A percentile compares a stretch with the other conserved stretches of the same genome.
These are phyloP conservation scores for Puccinia horiana DNA, from an alignment of 1,284 basidiomycete species.

Conservation along the genomic window DNA sequence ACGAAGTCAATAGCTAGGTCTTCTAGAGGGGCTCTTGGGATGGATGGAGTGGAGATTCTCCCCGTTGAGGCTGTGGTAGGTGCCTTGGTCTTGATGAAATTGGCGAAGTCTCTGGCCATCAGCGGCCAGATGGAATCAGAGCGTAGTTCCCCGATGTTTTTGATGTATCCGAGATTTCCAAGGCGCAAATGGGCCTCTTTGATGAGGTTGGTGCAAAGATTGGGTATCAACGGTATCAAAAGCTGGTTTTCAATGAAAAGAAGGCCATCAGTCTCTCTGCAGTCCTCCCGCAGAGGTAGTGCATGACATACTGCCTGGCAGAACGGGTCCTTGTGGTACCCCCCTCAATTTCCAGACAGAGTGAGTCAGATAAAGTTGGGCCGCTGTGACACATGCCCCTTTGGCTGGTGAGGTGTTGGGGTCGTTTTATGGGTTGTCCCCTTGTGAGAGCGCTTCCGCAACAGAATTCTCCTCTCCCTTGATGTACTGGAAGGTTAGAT, in stretches of 20 bases:
- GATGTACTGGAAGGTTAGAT: slow-evolving; percentile 56
- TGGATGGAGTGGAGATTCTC: slow-evolving; percentile 23
- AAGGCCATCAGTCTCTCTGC: no score
- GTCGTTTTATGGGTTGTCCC: not conserved
- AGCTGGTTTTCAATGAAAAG: slow-evolving; percentile 57
- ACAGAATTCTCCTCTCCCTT: slow-evolving; percentile 59
- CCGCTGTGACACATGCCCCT: not conserved
- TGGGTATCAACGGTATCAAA: slow-evolving; percentile 55
- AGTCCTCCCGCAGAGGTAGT: slow-evolving; percentile 58
- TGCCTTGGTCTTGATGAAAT: slow-evolving; percentile 8
- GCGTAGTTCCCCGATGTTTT: slow-evolving; percentile 57
- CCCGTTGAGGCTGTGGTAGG: slow-evolving; percentile 19
- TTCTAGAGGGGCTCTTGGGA: slow-evolving; percentile 20
- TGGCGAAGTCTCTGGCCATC: slow-evolving; percentile 55
- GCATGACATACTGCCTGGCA: slow-evolving; percentile 53
- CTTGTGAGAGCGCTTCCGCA: slow-evolving; percentile 59
- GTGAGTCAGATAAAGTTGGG: slow-evolving; percentile 36
- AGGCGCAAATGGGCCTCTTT: slow-evolving; percentile 59
- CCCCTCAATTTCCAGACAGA: slow-evolving; percentile 53
- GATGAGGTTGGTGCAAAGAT: slow-evolving; percentile 54
- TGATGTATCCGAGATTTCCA: slow-evolving; percentile 60
- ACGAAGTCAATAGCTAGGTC: slow-evolving; percentile 11
- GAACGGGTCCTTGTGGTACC: no score
- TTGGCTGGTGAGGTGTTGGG: not conserved
- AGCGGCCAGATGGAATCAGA: slow-evolving; percentile 61